Evolutionary conservation across 1,284 basidiomycete species (phyloP).

Genomic region (Pholiota adiposa): DNA sequence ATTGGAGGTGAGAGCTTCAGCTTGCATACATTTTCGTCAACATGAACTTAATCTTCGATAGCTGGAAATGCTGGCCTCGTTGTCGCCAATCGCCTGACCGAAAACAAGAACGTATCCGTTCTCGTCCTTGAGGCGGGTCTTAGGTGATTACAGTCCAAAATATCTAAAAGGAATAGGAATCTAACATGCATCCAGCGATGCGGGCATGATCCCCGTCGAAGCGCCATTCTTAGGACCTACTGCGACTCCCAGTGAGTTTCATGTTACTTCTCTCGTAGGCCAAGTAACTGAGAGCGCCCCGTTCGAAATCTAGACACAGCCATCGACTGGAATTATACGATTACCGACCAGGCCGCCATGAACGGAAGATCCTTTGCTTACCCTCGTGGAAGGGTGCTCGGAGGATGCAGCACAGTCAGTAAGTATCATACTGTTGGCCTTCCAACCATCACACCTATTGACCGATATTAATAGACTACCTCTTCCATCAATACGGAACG

Average conservation of each 20-base stretch:
- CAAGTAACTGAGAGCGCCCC: background rate
- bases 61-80: conserved; percentile 34
- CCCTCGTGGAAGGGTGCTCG: conserved; percentile 18
- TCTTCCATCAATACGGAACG: conserved; percentile 20
- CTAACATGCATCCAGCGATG: conserved; percentile 13
- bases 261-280: conserved; percentile 32
- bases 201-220: conserved; percentile 13
- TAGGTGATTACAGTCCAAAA: conserved; percentile 21
- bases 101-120: conserved; percentile 29
- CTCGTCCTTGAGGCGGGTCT: conserved; percentile 38
- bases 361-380: conserved; percentile 14
- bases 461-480: conserved; percentile 11
- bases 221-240: conserved; percentile 17
- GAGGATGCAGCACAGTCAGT: conserved; percentile 22
- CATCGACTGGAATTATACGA: conserved; percentile 24
- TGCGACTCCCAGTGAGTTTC: conserved; percentile 14
- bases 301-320: conserved; percentile 5
- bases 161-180: background rate
- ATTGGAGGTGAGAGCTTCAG: conserved; percentile 30
- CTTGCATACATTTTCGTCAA: background rate
- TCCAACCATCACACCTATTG: no score
- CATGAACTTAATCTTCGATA: conserved; percentile 9
- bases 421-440: background rate
- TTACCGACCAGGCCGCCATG: conserved; percentile 12
- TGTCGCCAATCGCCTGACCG: conserved; percentile 33